Evolutionary conservation across 2,329 filamentous ascomycete species (phyloP).

Genomic region (Fusarium verticillioides): DNA sequence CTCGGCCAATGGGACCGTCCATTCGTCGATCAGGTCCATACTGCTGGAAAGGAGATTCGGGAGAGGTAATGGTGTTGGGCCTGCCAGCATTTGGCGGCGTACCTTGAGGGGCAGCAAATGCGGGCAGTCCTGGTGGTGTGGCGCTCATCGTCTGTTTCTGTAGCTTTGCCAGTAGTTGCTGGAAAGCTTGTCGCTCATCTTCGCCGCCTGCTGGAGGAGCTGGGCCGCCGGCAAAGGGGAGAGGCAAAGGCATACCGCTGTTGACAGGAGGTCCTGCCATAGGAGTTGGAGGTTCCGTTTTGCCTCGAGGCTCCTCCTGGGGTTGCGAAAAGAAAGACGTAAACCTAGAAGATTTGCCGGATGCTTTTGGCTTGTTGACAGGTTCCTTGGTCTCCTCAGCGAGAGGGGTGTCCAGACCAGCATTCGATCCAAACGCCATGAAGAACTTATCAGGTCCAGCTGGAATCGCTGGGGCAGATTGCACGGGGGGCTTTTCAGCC

Average conservation of each 20-base stretch:
- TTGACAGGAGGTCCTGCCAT: slow-evolving; percentile 46
- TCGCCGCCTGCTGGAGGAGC: slow-evolving; percentile 57
- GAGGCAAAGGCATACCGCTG: slow-evolving; percentile 24
- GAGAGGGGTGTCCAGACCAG: slow-evolving; percentile 61
- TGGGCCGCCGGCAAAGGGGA: slow-evolving; percentile 36
- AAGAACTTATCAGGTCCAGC: slow-evolving; percentile 83
- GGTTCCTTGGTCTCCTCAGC: slow-evolving; percentile 60
- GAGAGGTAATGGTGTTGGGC: slow-evolving; percentile 58
- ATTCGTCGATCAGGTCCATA: slow-evolving; percentile 60
- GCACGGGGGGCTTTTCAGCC: slow-evolving; percentile 64
- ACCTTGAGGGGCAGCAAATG: slow-evolving; percentile 55
- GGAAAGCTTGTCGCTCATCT: slow-evolving; percentile 87
- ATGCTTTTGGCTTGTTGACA: slow-evolving; percentile 64
- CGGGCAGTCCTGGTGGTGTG: slow-evolving; percentile 58
- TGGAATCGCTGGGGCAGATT: slow-evolving; percentile 72
- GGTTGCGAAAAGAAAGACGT: slow-evolving; percentile 76
- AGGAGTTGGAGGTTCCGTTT: slow-evolving; percentile 61
- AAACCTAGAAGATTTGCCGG: slow-evolving; percentile 81
- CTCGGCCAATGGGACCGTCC: slow-evolving; percentile 51
- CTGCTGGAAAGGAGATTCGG: slow-evolving; percentile 59
- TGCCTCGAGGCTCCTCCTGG: slow-evolving; percentile 63
- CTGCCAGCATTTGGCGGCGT: slow-evolving; percentile 44
- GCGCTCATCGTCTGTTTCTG: slow-evolving; percentile 65
- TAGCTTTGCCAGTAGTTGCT: slow-evolving; percentile 83
- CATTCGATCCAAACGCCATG: slow-evolving; percentile 60